Base-by-base conservation (phyloP, 371 early-diverging fungal species). In the Actinomortierella wolfii region DNA sequence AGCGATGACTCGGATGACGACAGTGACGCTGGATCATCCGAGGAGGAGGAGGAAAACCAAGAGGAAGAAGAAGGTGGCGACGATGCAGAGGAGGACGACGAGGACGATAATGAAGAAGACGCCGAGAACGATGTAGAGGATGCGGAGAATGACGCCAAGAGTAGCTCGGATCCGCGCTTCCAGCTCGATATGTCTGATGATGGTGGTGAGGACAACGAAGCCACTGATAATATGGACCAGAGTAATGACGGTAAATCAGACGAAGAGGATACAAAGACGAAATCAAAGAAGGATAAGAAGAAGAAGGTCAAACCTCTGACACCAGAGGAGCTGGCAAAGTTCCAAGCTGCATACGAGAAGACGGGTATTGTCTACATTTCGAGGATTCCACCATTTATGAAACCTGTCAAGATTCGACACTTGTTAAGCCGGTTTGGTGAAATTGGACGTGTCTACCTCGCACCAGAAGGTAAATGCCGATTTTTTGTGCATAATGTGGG, bases 351-450 rank as follows among this genome's bases (percentile, higher is more conserved):
- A 13, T 79, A 89, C 23, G 86, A 92, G 41, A 83, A 82, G 54
- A 88, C 94, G 0, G 97, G 97, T 17, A 90, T 98, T 7, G 86
- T 94, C 28, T 98, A 97, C 76, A 70, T 98, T 48, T 92, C 94
- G 3, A 84, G 94, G 26, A 82, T 97, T 15, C 98, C 98, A 11
- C 93, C 93, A 0, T 93, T 92, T 69, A 95, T 97, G 95, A 87
- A 89, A 58, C 94, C 94, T 1, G 56, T 74, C n/a, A 92, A 90
- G 56, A 69, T 98, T 17, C 83, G 89, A 29, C 78, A 84, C 3
- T 70, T 95, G 43, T 82, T 98, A 13, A 65, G 81, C 8, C 78
- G 82, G 48, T 89, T 87, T 80, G 96, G 91, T 8, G 80, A 88
- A 56, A 79, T 97, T 18, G 94, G 95, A 5, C 87, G 95, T 14